These are phyloP conservation scores for Myxozyma sirexii DNA, from an alignment of 805 yeast genomes.

Conservation along the genomic window DNA sequence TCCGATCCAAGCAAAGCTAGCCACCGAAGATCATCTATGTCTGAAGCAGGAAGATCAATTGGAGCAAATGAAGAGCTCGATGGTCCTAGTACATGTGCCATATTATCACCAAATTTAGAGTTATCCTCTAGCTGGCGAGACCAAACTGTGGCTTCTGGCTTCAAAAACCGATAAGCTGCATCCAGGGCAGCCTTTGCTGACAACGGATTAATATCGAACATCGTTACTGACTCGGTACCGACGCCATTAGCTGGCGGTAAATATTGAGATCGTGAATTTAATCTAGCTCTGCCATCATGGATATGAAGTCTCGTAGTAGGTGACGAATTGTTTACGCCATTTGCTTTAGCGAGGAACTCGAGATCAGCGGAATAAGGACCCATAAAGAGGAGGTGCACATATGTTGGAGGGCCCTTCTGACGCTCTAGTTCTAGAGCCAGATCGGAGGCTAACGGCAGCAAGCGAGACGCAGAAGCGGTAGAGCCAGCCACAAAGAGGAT, in stretches of 20 bases:
- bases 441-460: constrained; percentile 26
- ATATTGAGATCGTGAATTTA: constrained; percentile 21
- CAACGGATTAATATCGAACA: constrained; percentile 22
- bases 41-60: constrained; percentile 28
- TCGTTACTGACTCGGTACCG: constrained; percentile 13
- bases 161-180: constrained; percentile 9
- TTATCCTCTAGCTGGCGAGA: constrained; percentile 24
- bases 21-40: constrained; percentile 23
- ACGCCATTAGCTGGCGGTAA: constrained; percentile 1
- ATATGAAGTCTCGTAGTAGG: constrained; percentile 1
- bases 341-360: constrained; percentile 12
- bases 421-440: constrained; percentile 8
- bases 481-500: constrained; percentile 27
- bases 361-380: constrained; percentile 29
- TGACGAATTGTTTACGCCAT: constrained; percentile 10
- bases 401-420: neutral
- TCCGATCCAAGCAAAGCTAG: constrained; percentile 14
- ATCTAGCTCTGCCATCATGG: constrained; percentile 29
- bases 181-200: constrained; percentile 22
- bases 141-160: constrained; percentile 28
- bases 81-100: constrained; percentile 19
- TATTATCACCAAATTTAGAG: constrained; percentile 14
- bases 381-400: constrained; percentile 23
- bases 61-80: constrained; percentile 28
- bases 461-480: constrained; percentile 20